Evolutionary conservation across 2,329 filamentous ascomycete species (phyloP), one percentile per base, ranked within the genome.

Genomic region (Pseudocercospora cruenta): DNA sequence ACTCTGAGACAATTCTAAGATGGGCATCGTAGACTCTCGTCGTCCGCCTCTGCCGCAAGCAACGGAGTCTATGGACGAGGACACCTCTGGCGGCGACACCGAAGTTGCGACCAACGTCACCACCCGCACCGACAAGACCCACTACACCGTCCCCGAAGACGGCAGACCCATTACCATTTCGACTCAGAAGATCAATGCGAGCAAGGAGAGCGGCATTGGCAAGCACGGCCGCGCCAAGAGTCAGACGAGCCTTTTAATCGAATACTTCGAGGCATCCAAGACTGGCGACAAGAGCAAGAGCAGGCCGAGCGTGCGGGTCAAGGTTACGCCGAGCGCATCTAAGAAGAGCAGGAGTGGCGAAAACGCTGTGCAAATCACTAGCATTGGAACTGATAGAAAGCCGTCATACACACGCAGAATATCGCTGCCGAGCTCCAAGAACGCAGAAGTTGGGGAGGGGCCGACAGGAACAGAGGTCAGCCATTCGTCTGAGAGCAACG

Each of bases 151-250:
- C 60, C 92, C 91, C 65, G 91, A 93, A 75, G 92, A 95, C 87
- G 92, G 92, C 77, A 94, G 91, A 61, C 93, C 94, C 49, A 90
- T 99, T 75, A 98, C 93, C 67, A 96, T 99, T 78, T 89, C 90
- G 77, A 97, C 94, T 53, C 87, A 76, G 84, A 91, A 79, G 86
- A 88, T 80, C 73, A 73, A 69, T 28, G 57, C 55, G 28, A 67
- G 67, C 28, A 70, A 70, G 49, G 72, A 77, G 21, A 89, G 88
- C 78, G 85, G 77, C 81, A 83, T 69, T 78, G 81, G 84, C 68
- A 79, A 67, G 85, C 79, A 80, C 84, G 79, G 77, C 79, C 82
- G 75, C 76, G 80, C 76, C 79, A 86, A 87, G 73, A 96, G 92
- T 54, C 93, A 96, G 82, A 96, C 94, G 43, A 96, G 92, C 64